Base-by-base conservation (phyloP, 495 filamentous ascomycete genomes). In the Articulospora tetracladia region DNA sequence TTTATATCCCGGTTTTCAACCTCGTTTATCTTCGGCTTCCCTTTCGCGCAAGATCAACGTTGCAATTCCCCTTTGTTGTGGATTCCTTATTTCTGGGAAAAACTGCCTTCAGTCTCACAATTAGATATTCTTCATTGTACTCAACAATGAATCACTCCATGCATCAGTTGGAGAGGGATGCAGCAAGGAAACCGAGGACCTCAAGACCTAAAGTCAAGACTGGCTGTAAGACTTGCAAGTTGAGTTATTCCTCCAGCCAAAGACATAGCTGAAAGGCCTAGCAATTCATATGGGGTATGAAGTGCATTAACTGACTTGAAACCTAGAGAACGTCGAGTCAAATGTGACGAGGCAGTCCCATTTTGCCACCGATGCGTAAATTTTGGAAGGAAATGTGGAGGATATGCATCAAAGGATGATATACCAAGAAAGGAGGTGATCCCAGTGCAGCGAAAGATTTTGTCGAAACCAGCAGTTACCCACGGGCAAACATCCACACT, bases 341-440 rank as follows among this genome's bases (percentile, higher is more conserved):
- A 78, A 51, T 79, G 76, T 44, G 76, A 77, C 50, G 75, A 77
- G 36, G 66, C 72, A 47, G 68, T 69, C 19, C 76, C 76, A 0
- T 55, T 63, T 22, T 79, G 76, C 59, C 65, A 68, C 23, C 67
- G 73, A 55, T 79, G 76, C 61, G 52, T 55, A 11, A 73, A 67
- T 24, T 73, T 70, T 27, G 74, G 75, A 30, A 63, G 71, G 51
- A 66, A 63, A 22, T 79, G 76, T 48, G 73, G 70, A 32, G 76
- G 76, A 17, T 79, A 77, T 66, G 62, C 50, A 3, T 60, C 58
- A 15, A 57, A 48, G 39, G 62, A 64, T 30, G 62, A 60, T 7
- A 30, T 20, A 15, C 58, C 62, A 17, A 53, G 60, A 48, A 23
- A 47, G 1, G n/a, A 36, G 26, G 54, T 20, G 11, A 46, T 20